Evolutionary conservation across 768 basidiomycete genomes (phyloP), one percentile per base, ranked within the genome.

Genomic region (Daedaleopsis sinensis): DNA sequence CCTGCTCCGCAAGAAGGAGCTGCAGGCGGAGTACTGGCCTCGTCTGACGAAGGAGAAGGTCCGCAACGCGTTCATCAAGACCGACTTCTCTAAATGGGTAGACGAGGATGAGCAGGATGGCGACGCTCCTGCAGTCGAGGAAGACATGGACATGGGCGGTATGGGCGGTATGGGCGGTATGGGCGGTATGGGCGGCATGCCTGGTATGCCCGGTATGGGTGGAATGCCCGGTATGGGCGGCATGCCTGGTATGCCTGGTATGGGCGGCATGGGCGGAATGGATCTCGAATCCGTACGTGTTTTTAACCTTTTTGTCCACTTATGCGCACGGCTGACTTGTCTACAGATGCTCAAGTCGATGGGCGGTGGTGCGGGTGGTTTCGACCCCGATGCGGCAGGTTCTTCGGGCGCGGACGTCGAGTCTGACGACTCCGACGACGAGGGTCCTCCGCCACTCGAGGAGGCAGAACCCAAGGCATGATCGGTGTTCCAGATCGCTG

Each of bases 41-140:
- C 85, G 96, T 59, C 80, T 98, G 54, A 94, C 92, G 50, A 94
- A 96, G 75, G 91, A 91, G 62, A 96, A 94, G 75, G 71, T 84
- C 62, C 92, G 84, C 76, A 86, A 82, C 53, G 79, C 87, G 59
- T 96, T 85, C 77, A 78, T 98, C 75, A 98, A 97, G 83, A 97
- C 94, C 48, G 93, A 98, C 75, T 98, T 98, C 74, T 80, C 80
- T 66, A 96, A 92, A 79, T 98, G 95, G 95, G 90, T 91, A 44
- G 96, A 98, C 70, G 96, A 98, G 78, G 96, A 98, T 72, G 96
- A 98, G 73, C 96, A 98, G 77, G 90, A 92, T 43, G 90, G 81
- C 53, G 82, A 76, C 23, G 66, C 74, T 1, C 70, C 64, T 10
- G 60, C 78, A n/a, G 72, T 75, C 2, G 81, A 79, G 11, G 84